Conservation (phyloP, 2,329 filamentous ascomycete genomes). For the Alternaria novae-zelandiae region DNA sequence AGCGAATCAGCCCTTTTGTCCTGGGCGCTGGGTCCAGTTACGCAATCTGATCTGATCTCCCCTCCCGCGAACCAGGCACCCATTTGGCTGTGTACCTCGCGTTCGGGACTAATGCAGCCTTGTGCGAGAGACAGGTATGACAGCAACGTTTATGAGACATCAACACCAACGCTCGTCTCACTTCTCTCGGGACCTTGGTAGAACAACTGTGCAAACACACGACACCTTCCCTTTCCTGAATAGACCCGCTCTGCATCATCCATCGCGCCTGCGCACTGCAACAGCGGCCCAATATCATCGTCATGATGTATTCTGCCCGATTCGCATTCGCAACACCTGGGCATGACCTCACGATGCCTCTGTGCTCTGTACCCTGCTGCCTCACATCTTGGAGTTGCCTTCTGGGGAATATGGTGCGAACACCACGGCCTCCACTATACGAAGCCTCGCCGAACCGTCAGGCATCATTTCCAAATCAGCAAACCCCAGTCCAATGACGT, state of each 20-base stretch:
- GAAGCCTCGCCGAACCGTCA: constrained; percentile 9
- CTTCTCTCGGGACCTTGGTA: neutral
- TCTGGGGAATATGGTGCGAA: constrained; percentile 4
- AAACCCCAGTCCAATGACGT: neutral
- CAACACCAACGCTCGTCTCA: constrained; percentile 6
- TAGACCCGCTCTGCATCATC: neutral
- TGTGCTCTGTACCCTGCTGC: neutral
- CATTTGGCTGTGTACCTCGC: constrained; percentile 2
- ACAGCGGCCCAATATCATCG: neutral
- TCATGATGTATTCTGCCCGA: neutral
- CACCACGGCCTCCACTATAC: neutral
- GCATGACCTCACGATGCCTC: neutral
- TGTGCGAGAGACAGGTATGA: neutral
- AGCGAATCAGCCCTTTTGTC: constrained; percentile 1
- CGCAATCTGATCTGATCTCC: constrained; percentile 3
- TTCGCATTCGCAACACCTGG: neutral
- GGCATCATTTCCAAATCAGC: constrained; percentile 9
- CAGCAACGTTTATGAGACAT: constrained; percentile 9
- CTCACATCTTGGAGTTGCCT: neutral
- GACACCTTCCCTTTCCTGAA: neutral
- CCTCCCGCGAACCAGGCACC: neutral
- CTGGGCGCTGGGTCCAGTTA: constrained; percentile 3
- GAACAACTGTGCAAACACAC: neutral
- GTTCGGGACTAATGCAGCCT: neutral
- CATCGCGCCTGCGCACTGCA: neutral